Percentiles rank a stretch among this genome's conserved stretches.
phyloP scores from a whole-genome alignment of 1,284 basidiomycete genomes.

The Xanthoconium separans region DNA sequence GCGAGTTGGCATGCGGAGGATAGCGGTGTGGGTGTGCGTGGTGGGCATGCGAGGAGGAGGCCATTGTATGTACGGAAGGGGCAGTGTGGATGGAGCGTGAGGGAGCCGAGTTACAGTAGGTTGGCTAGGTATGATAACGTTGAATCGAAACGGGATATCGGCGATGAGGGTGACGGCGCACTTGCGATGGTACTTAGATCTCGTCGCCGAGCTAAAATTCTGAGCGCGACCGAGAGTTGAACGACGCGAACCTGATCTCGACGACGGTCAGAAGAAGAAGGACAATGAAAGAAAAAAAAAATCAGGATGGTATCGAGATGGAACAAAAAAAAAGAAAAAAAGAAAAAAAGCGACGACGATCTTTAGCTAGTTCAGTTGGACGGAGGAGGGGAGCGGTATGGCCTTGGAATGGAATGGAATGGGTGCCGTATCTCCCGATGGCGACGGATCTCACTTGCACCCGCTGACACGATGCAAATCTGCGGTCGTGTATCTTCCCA shows the following conservation, averaged over 20 bases:
- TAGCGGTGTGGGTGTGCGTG: conserved; percentile 35
- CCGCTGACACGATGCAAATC: conserved; percentile 36
- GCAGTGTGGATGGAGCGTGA: conserved; percentile 4
- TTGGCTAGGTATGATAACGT: conserved; percentile 14
- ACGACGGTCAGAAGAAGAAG: neutral
- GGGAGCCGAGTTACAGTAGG: conserved; percentile 6
- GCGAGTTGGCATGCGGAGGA: conserved; percentile 33
- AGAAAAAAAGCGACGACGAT: conserved; percentile 8
- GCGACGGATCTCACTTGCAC: conserved; percentile 48
- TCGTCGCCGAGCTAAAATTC: conserved; percentile 6
- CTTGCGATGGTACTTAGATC: conserved; percentile 19
- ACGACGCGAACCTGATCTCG: conserved; percentile 9
- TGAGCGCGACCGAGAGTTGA: neutral
- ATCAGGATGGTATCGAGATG: conserved; percentile 8
- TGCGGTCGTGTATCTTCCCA: conserved; percentile 29
- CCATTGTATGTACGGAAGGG: conserved; percentile 17
- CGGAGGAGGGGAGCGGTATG: conserved; percentile 32
- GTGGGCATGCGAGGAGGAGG: conserved; percentile 31
- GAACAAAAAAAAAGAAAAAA: conserved; percentile 10
- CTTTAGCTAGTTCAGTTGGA: neutral
- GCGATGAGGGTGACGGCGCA: conserved; percentile 18
- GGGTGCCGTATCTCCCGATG: conserved; percentile 53
- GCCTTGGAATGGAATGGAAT: conserved; percentile 20
- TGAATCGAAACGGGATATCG: conserved; percentile 20
- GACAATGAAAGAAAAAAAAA: neutral